Conservation (phyloP, 2,329 filamentous ascomycete genomes). For the Venturia pyrina region DNA sequence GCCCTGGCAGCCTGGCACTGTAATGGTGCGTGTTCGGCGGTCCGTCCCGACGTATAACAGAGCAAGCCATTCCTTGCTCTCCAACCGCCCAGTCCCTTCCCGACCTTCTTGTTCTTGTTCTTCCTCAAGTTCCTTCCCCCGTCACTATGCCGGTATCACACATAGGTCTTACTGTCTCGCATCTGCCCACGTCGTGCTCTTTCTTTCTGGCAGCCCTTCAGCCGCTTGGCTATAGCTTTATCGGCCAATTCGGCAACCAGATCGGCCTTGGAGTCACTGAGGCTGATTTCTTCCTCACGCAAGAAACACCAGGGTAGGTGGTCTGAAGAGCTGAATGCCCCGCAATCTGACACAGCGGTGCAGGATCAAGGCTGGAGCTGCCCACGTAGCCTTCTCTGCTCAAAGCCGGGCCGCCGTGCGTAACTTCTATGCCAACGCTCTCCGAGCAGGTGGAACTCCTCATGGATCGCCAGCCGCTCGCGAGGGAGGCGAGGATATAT, state of each 20-base stretch:
- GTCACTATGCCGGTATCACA: constrained; percentile 50
- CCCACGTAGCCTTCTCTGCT: constrained; percentile 60
- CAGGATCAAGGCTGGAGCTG: constrained; percentile 41
- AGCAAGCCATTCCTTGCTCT: neutral
- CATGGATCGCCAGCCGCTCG: constrained; percentile 47
- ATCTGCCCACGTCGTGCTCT: constrained; percentile 68
- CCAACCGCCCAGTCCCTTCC: neutral
- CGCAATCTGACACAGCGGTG: neutral
- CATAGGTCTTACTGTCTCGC: constrained; percentile 59
- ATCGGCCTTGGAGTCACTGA: constrained; percentile 51
- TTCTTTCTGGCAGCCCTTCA: constrained; percentile 76
- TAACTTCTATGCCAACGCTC: constrained; percentile 60
- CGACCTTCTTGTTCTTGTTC: neutral
- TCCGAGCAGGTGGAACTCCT: constrained; percentile 53
- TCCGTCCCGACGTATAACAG: neutral
- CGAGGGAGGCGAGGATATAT: constrained; percentile 44
- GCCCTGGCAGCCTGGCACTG: no score
- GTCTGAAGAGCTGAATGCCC: constrained; percentile 6
- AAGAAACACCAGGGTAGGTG: constrained; percentile 48
- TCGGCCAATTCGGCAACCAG: constrained; percentile 51
- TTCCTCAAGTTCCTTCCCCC: neutral
- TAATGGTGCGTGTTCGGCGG: neutral
- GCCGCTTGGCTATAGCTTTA: constrained; percentile 65
- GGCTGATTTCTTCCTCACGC: constrained; percentile 55
- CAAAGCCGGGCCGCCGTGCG: constrained; percentile 54